Evolutionary conservation across 331 rosid species (phyloP).

Genomic region (Pyrus hybrid): DNA sequence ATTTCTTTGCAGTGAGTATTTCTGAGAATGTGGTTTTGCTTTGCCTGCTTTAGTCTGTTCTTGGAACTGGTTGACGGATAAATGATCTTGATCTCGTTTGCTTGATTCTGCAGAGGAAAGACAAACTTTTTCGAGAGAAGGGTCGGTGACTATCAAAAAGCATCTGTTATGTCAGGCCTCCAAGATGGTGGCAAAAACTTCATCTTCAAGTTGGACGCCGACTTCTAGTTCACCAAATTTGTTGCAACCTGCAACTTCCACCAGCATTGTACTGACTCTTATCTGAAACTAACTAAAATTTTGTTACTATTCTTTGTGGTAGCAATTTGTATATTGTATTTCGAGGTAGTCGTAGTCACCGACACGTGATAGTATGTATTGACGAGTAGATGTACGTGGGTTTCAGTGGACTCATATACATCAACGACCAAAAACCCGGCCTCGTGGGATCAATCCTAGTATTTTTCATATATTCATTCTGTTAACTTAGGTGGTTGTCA

Average conservation of each 20-base stretch:
- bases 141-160: conserved; percentile 92
- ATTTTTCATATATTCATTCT: neutral
- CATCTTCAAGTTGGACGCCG: conserved; percentile 73
- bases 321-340: neutral
- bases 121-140: conserved; percentile 84
- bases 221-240: conserved; percentile 37
- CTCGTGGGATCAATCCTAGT: too few species aligned
- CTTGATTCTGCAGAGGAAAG: conserved; percentile 71
- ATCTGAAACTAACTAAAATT: neutral
- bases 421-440: neutral
- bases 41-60: neutral
- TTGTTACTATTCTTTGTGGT: neutral
- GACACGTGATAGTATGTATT: too few species aligned
- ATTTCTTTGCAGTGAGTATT: conserved; percentile 84
- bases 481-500: neutral
- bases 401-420: neutral
- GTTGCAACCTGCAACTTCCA: conserved; percentile 8
- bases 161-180: conserved; percentile 87
- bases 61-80: neutral
- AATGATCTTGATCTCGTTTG: neutral
- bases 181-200: conserved; percentile 61
- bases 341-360: too few species aligned
- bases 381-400: too few species aligned
- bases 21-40: neutral
- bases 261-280: neutral